Conservation (phyloP, 805 yeast genomes). For the Komagataella pastoris region DNA sequence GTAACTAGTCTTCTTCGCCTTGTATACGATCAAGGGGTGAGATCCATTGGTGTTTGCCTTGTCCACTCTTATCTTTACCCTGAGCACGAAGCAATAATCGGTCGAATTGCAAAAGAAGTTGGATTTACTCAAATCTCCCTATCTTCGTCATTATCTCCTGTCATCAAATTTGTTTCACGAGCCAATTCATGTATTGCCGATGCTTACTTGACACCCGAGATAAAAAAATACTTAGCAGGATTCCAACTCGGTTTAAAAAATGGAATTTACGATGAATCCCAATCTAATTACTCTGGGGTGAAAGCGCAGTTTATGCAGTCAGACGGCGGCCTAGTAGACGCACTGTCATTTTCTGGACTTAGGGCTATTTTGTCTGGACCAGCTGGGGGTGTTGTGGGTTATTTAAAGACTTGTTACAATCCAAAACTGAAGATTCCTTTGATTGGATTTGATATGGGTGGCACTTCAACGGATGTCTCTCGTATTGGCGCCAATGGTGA, state of each 20-base stretch:
- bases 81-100: slow-evolving; percentile 37
- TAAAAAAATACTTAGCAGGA: slow-evolving; percentile 45
- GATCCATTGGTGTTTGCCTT: slow-evolving; percentile 59
- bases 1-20: slow-evolving; percentile 26
- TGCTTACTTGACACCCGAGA: slow-evolving; percentile 74
- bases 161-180: slow-evolving; percentile 65
- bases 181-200: slow-evolving; percentile 73
- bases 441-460: slow-evolving; percentile 85
- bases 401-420: slow-evolving; percentile 68
- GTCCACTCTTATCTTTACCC: slow-evolving; percentile 66
- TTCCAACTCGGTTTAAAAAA: slow-evolving; percentile 50
- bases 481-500: slow-evolving; percentile 39
- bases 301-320: slow-evolving; percentile 85
- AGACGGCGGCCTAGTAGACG: slow-evolving; percentile 89
- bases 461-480: slow-evolving; percentile 79
- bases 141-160: slow-evolving; percentile 59
- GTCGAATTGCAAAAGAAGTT: slow-evolving; percentile 32
- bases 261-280: slow-evolving; percentile 24
- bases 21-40: slow-evolving; percentile 42
- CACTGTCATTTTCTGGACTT: slow-evolving; percentile 72
- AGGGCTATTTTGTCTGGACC: slow-evolving; percentile 90
- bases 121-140: slow-evolving; percentile 63
- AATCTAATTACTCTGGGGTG: slow-evolving; percentile 26
- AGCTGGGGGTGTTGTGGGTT: slow-evolving; percentile 97
- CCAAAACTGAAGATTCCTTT: slow-evolving; percentile 41